Base-by-base conservation (phyloP, 164 flowering plant genomes). In the Kalanchoe fedtschenkoi region DNA sequence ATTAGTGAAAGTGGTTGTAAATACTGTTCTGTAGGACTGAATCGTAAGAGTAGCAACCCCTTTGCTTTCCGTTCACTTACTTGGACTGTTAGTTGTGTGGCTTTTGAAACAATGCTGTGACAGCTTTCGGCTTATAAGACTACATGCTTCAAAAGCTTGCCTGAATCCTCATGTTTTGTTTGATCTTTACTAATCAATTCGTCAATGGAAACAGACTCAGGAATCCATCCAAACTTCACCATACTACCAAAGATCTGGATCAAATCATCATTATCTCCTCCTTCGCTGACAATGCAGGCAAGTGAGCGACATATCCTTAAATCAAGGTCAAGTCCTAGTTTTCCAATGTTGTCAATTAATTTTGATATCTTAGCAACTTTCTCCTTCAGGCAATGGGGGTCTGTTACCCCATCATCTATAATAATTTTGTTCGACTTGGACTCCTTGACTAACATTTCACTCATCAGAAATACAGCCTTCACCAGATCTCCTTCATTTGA, bases 381-480 rank as follows among this genome's bases (percentile, higher is more conserved):
- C 32, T 74, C 80, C 59, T 69, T 76, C 60, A 64, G 60, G 61
- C 74, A 69, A 22, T 76, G 70, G 32, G 72, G 64, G 51, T 59
- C 57, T 58, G 77, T 35, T 8, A 83, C 62, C 19, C 68, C 69
- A 58, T 71, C 72, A 59, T 72, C 71, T n/a, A n/a, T n/a, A 8
- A 19, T 46, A 35, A 14, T 42, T 29, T 10, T 14, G 42, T 37
- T 75, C 3, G 11, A 57, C 60, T 29, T 47, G 24, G 28, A 47
- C 29, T 47, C 85, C 61, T 76, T 80, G 13, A 43, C 66, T 46
- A 75, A 37, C 19, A 80, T 62, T 67, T 83, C 82, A 71, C 81
- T 71, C 68, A 63, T 63, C 61, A 79, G 17, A 71, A 68, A 71
- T 37, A 78, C 68, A 15, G 81, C 82, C 64, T 76, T 69, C n/a